Percentiles rank a stretch among this genome's conserved stretches.
Conservation (phyloP, 202 grass and related monocot genomes). For the Alloteropsis angusta region DNA sequence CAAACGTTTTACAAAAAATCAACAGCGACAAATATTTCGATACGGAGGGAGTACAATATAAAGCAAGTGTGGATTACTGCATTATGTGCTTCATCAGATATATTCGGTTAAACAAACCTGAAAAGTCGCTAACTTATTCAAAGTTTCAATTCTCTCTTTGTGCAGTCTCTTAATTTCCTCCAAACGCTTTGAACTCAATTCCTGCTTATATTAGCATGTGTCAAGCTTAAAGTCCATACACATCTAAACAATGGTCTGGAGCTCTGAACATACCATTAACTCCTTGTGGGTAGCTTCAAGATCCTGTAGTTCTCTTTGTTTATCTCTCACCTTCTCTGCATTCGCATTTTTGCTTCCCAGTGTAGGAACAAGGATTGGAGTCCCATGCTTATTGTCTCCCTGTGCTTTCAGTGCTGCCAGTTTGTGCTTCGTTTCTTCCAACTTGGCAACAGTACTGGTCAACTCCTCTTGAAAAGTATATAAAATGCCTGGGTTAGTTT, state of each 20-base stretch:
- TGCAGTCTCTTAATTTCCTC: constrained; percentile 61
- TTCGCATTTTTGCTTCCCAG: constrained; percentile 46
- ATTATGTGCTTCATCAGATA: neutral
- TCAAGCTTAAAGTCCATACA: constrained; percentile 13
- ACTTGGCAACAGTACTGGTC: constrained; percentile 43
- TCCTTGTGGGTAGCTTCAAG: constrained; percentile 63
- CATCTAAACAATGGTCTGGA: neutral
- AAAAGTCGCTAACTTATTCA: constrained; percentile 59
- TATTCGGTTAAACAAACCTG: constrained; percentile 44
- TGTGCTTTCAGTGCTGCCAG: constrained; percentile 53
- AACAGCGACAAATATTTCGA: no score
- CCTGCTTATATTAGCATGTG: constrained; percentile 30
- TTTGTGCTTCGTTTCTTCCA: constrained; percentile 59
- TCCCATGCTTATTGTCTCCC: constrained; percentile 44
- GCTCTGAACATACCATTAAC: constrained; percentile 43
- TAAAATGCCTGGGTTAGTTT: constrained; percentile 25
- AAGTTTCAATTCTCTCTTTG: constrained; percentile 67
- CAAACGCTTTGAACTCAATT: constrained; percentile 52
- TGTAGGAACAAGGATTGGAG: constrained; percentile 43
- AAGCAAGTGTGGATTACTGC: neutral
- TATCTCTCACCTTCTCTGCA: constrained; percentile 59
- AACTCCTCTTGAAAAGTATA: constrained; percentile 66
- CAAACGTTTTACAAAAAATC: no score
- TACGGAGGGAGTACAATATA: no score
- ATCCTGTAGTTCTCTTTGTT: constrained; percentile 61